Conservation (phyloP, 2,329 filamentous ascomycete genomes). For the Penicillium fuscoglaucum region DNA sequence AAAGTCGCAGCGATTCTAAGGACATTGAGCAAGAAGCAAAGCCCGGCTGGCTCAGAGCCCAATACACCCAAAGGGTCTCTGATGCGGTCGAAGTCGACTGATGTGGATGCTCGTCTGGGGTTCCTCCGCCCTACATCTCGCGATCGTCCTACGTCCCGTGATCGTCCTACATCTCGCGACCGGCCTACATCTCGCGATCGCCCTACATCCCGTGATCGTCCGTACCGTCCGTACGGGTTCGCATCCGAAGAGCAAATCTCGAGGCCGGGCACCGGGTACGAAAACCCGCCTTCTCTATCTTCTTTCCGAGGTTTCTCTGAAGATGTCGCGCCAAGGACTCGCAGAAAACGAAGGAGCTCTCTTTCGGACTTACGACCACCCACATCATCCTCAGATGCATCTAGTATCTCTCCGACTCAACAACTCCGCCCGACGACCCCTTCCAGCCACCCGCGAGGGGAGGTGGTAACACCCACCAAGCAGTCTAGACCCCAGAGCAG, state of each 20-base stretch:
- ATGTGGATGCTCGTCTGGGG: slow-evolving; percentile 57
- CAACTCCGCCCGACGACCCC: slow-evolving; percentile 42
- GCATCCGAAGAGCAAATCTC: slow-evolving; percentile 49
- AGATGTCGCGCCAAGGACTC: slow-evolving; percentile 44
- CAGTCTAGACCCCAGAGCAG: slow-evolving; percentile 33
- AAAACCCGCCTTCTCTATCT: slow-evolving; percentile 48
- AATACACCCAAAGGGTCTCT: slow-evolving; percentile 68
- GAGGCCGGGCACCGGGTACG: slow-evolving; percentile 49
- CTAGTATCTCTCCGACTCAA: slow-evolving; percentile 34
- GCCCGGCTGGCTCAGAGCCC: slow-evolving; percentile 61
- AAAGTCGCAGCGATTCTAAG: slow-evolving; percentile 77
- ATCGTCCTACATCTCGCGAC: slow-evolving; percentile 57
- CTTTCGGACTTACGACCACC: slow-evolving; percentile 78
- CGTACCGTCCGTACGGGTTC: slow-evolving; percentile 52
- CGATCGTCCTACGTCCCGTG: slow-evolving; percentile 46
- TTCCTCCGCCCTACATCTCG: slow-evolving; percentile 57
- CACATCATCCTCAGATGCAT: slow-evolving; percentile 60
- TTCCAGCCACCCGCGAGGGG: slow-evolving; percentile 29
- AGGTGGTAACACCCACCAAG: slow-evolving; percentile 32
- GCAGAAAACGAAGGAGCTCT: slow-evolving; percentile 86
- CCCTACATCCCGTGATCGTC: slow-evolving; percentile 53
- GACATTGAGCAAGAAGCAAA: slow-evolving; percentile 80
- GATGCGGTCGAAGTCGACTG: slow-evolving; percentile 74
- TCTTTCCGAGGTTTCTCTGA: slow-evolving; percentile 55
- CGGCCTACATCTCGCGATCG: slow-evolving; percentile 35